Conservation (phyloP, 257 asterid genomes). For the Petunia secreta region DNA sequence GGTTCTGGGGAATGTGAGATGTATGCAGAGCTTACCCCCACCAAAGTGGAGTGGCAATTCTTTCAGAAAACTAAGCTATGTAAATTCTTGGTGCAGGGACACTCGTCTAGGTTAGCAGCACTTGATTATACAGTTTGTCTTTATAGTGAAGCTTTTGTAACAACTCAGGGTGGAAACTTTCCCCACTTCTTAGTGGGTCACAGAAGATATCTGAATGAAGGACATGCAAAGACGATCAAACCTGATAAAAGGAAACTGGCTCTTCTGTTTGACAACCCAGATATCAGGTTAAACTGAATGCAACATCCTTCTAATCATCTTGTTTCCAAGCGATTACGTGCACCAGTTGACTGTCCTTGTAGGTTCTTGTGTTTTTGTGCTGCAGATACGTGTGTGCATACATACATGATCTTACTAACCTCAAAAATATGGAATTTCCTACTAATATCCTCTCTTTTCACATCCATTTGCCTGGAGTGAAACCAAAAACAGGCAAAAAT, state of each 20-base stretch:
- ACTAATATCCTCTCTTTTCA: neutral
- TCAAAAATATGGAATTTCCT: neutral
- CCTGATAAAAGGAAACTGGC: slow-evolving; percentile 95
- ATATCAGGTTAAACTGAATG: slow-evolving; percentile 60
- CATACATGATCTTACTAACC: neutral
- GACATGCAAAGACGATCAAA: slow-evolving; percentile 83
- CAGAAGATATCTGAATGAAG: slow-evolving; percentile 84
- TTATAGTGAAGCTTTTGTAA: slow-evolving; percentile 89
- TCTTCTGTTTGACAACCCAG: slow-evolving; percentile 73
- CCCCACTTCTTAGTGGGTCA: slow-evolving; percentile 99
- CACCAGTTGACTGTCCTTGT: slow-evolving; percentile 15
- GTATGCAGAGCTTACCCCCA: too few relatives aligned
- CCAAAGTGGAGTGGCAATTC: neutral
- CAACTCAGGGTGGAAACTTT: slow-evolving; percentile 97
- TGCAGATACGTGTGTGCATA: neutral
- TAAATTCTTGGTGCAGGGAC: slow-evolving; percentile 60
- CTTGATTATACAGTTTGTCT: slow-evolving; percentile 98
- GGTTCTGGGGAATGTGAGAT: too few relatives aligned
- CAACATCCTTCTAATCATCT: neutral
- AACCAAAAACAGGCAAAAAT: slow-evolving; percentile 10
- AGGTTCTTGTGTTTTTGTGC: slow-evolving; percentile 9
- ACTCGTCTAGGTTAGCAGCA: slow-evolving; percentile 96
- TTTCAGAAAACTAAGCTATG: neutral
- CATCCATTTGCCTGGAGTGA: neutral
- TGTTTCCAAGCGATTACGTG: neutral